Percentiles rank a stretch among this genome's conserved stretches.
These are phyloP conservation scores for Kandelia obovata DNA, from an alignment of 345 rosid genomes.

Conservation along the genomic window DNA sequence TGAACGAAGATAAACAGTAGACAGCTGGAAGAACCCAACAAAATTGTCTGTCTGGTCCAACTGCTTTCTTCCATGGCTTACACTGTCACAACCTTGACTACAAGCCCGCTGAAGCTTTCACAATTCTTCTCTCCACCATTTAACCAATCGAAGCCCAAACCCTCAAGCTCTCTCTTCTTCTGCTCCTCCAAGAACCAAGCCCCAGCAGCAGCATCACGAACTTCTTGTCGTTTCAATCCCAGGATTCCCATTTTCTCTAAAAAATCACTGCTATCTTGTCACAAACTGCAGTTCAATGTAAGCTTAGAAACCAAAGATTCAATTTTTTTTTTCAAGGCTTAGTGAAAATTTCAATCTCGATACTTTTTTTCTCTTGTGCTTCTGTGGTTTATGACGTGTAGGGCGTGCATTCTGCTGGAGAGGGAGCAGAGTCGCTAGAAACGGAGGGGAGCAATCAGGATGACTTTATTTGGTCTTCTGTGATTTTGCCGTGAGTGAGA, in stretches of 20 bases:
- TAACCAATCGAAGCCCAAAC: slow-evolving; percentile 21
- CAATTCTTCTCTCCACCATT: not conserved
- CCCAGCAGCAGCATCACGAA: slow-evolving; percentile 7
- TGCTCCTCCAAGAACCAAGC: slow-evolving; percentile 5
- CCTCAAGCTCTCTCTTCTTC: slow-evolving; percentile 2
- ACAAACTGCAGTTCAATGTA: slow-evolving; percentile 35
- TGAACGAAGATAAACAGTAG: not conserved
- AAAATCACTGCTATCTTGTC: slow-evolving; percentile 18
- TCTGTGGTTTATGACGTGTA: slow-evolving; percentile 15
- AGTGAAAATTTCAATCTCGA: not conserved
- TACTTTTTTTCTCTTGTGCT: slow-evolving; percentile 3
- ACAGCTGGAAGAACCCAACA: slow-evolving; percentile 13
- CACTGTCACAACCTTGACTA: slow-evolving; percentile 14
- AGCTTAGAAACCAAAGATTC: not conserved
- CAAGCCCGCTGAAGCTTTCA: slow-evolving; percentile 22
- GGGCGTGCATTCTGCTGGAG: slow-evolving; percentile 55
- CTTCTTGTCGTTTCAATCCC: slow-evolving; percentile 19
- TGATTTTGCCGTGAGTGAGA: slow-evolving; percentile 84
- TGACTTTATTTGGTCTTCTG: slow-evolving; percentile 79
- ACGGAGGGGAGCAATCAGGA: slow-evolving; percentile 49
- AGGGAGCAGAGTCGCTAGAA: slow-evolving; percentile 42
- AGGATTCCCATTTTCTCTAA: slow-evolving; percentile 24
- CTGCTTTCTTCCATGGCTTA: slow-evolving; percentile 31
- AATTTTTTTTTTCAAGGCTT: slow-evolving; percentile 3
- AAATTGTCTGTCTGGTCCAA: not conserved